Evolutionary conservation across 192 early-diverging fungal species (phyloP).

Genomic region (Jimgerdemannia flammicorona): DNA sequence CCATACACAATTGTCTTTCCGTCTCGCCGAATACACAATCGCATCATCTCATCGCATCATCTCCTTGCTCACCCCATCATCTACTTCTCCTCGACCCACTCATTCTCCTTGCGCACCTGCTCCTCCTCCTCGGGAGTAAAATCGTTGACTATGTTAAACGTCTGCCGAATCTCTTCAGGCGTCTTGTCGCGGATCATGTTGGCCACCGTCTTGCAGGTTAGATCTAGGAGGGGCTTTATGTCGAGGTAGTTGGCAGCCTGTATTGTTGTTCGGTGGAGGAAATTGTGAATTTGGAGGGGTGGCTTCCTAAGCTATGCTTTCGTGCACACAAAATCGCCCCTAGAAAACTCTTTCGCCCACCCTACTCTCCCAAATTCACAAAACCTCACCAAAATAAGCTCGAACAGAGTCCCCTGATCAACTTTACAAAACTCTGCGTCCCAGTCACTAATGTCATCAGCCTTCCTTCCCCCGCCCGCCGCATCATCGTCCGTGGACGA

Average conservation of each 20-base stretch:
- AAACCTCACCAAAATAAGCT: constrained; percentile 68
- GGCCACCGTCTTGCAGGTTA: constrained; percentile 82
- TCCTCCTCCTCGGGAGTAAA: constrained; percentile 76
- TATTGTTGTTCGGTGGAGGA: background rate
- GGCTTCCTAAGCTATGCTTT: background rate
- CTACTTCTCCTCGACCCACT: constrained; percentile 60
- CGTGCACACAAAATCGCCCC: no score
- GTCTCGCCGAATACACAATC: no score
- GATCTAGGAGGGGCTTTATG: constrained; percentile 64
- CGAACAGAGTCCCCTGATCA: constrained; percentile 92
- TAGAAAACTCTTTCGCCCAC: no score
- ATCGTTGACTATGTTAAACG: constrained; percentile 66
- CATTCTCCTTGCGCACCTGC: constrained; percentile 55
- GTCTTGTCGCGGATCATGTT: constrained; percentile 89
- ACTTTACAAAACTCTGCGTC: constrained; percentile 88
- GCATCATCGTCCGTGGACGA: constrained; percentile 51
- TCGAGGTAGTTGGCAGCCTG: constrained; percentile 84
- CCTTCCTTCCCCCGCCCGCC: constrained; percentile 49
- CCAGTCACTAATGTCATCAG: constrained; percentile 84
- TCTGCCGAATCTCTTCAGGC: constrained; percentile 82
- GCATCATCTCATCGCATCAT: no score
- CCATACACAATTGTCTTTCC: no score
- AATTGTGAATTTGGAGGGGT: background rate
- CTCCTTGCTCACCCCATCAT: no score
- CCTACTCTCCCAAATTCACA: no score